phyloP scores from a whole-genome alignment of 805 yeast species.

The Pichia kluyveri region DNA sequence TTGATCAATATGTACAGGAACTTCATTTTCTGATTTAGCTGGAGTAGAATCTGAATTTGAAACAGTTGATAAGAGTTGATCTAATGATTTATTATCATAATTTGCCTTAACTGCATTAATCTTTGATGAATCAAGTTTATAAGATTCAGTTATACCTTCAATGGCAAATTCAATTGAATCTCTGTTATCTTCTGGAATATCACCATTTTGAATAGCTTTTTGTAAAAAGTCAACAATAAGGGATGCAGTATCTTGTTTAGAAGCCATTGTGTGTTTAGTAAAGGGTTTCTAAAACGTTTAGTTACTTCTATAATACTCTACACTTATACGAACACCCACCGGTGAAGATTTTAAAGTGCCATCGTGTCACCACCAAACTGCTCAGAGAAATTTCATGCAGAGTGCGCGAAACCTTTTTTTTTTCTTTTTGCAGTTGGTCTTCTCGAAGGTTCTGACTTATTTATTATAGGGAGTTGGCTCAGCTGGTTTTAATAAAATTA shows the following conservation, averaged over 20 bases:
- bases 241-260: conserved; percentile 60
- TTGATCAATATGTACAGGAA: conserved; percentile 35
- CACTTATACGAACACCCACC: too few species aligned
- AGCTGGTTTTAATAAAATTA: too few species aligned
- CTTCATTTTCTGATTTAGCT: conserved; percentile 12
- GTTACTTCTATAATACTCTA: too few species aligned
- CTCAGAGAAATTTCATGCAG: too few species aligned
- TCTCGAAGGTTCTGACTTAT: too few species aligned
- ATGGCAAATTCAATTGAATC: conserved; percentile 92
- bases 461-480: too few species aligned
- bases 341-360: too few species aligned
- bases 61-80: conserved; percentile 31
- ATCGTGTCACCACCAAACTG: too few species aligned
- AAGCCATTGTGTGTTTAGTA: conserved; percentile 10
- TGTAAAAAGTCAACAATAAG: conserved; percentile 69
- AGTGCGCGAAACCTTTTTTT: too few species aligned
- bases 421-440: too few species aligned
- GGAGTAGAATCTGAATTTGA: conserved; percentile 3
- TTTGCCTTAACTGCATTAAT: conserved; percentile 25
- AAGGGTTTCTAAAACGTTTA: too few species aligned
- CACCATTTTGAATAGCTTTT: conserved; percentile 47
- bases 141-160: conserved; percentile 86
- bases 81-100: conserved; percentile 40
- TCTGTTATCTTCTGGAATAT: conserved; percentile 64
- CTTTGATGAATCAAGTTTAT: conserved; percentile 41